Evolutionary conservation across 1,284 basidiomycete species (phyloP).

Genomic region (Meripilus lineatus): DNA sequence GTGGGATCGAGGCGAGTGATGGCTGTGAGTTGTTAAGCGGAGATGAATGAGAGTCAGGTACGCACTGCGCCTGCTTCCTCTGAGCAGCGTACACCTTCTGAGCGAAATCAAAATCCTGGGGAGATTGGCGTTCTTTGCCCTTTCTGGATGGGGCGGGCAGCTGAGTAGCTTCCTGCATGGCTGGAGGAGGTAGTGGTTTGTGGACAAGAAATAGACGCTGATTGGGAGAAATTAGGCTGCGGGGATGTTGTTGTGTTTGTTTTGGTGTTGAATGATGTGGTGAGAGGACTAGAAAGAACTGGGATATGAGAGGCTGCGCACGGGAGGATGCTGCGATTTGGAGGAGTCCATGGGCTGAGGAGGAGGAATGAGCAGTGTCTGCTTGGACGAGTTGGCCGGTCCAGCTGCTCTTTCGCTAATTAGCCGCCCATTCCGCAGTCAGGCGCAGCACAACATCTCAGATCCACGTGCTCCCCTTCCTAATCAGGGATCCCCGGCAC

Average conservation of each 20-base stretch:
- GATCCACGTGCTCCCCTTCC: background rate
- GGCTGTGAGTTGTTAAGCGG: background rate
- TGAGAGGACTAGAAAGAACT: conserved; percentile 11
- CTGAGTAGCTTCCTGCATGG: conserved; percentile 21
- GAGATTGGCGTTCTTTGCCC: conserved; percentile 33
- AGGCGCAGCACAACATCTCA: conserved; percentile 6
- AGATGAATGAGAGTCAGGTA: conserved; percentile 14
- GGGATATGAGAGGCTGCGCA: conserved; percentile 19
- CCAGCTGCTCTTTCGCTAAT: background rate
- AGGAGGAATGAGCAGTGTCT: background rate
- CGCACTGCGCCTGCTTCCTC: conserved; percentile 58
- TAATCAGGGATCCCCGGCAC: background rate
- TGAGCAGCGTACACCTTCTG: conserved; percentile 62
- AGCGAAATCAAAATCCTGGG: conserved; percentile 54
- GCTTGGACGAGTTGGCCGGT: background rate
- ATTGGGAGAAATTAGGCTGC: conserved; percentile 12
- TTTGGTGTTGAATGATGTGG: no score
- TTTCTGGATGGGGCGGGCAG: conserved; percentile 22
- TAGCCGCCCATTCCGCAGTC: background rate
- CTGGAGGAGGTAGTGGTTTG: conserved; percentile 1
- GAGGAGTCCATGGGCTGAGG: conserved; percentile 18
- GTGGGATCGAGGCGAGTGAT: conserved; percentile 1
- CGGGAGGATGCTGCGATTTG: conserved; percentile 26
- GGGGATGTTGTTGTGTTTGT: no score
- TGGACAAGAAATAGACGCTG: conserved; percentile 11